Conservation (phyloP, 2,329 filamentous ascomycete species). For the Alternaria arbusti region DNA sequence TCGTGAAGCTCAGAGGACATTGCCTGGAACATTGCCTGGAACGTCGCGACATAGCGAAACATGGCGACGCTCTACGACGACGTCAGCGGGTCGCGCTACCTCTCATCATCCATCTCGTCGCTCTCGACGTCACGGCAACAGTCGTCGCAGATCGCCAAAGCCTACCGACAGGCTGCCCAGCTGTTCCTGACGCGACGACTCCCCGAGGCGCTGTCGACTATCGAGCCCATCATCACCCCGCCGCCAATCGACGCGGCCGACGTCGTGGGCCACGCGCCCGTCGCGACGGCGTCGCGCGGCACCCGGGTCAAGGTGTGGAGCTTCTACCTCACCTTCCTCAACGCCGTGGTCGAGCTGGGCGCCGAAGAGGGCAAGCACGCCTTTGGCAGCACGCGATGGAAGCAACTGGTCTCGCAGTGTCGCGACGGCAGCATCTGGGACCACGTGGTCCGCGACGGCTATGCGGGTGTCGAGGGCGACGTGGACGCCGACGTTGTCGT, state of each 20-base stretch:
- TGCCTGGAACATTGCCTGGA: background rate
- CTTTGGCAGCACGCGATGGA: conserved; percentile 87
- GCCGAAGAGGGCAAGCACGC: conserved; percentile 87
- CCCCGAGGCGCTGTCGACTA: conserved; percentile 84
- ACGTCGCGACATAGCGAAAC: background rate
- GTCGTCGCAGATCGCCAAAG: conserved; percentile 81
- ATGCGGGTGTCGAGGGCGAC: conserved; percentile 84
- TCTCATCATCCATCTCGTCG: conserved; percentile 73
- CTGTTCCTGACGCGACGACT: conserved; percentile 93
- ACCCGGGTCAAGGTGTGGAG: conserved; percentile 97
- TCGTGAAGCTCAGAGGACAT: background rate
- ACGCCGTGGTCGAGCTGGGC: conserved; percentile 87
- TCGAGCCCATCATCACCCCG: conserved; percentile 80
- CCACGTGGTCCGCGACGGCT: conserved; percentile 84
- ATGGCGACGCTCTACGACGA: conserved; percentile 59
- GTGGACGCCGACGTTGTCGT: conserved; percentile 95
- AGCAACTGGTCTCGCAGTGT: conserved; percentile 79
- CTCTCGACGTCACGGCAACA: conserved; percentile 70
- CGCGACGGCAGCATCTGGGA: conserved; percentile 94
- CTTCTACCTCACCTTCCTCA: conserved; percentile 90
- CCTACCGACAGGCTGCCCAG: conserved; percentile 91
- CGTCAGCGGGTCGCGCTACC: conserved; percentile 62
- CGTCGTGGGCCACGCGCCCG: conserved; percentile 63
- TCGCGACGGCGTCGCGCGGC: conserved; percentile 78
- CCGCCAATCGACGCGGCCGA: conserved; percentile 44